Percentiles rank a stretch among this genome's conserved stretches.
These are phyloP conservation scores for Haematococcus sp. DNA, from an alignment of 139 green algal genomes.

Conservation along the genomic window DNA sequence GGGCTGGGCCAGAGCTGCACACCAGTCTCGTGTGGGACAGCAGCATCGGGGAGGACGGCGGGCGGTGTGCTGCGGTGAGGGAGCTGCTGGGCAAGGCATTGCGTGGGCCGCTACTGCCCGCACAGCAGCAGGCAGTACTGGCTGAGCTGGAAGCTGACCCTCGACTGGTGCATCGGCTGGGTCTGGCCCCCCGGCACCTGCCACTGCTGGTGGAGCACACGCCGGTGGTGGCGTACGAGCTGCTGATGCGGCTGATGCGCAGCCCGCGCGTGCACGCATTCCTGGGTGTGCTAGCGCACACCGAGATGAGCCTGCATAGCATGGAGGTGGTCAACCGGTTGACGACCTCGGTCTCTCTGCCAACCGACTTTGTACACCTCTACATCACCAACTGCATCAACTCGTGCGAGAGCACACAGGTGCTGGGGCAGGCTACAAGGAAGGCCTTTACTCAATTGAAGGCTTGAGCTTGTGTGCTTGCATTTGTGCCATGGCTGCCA, in stretches of 20 bases:
- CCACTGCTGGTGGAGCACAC: conserved; percentile 72
- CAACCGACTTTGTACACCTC: conserved; percentile 77
- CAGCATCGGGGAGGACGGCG: conserved; percentile 40
- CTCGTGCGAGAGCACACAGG: conserved; percentile 70
- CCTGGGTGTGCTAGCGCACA: conserved; percentile 54
- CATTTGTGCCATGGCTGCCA: too few species aligned
- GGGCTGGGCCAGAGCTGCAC: conserved; percentile 43
- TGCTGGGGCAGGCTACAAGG: conserved; percentile 5
- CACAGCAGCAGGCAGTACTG: conserved; percentile 59
- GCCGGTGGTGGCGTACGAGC: conserved; percentile 61
- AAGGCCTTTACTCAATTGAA: too few species aligned
- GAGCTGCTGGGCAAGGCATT: conserved; percentile 54
- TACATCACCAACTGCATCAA: conserved; percentile 88
- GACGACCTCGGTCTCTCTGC: conserved; percentile 61
- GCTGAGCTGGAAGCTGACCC: conserved; percentile 43
- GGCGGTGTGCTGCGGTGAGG: conserved; percentile 24
- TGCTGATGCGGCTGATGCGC: conserved; percentile 26
- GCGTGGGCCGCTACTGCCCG: conserved; percentile 50
- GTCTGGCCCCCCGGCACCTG: conserved; percentile 40
- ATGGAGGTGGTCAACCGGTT: conserved; percentile 92
- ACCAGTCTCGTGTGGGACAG: conserved; percentile 60
- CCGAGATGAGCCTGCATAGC: conserved; percentile 76
- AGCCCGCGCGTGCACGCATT: conserved; percentile 2
- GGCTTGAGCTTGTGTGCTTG: too few species aligned
- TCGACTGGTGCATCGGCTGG: conserved; percentile 35